Evolutionary conservation across 192 early-diverging fungal genomes (phyloP), one percentile per base, ranked within the genome.

Genomic region (Backusella mclennaniae): DNA sequence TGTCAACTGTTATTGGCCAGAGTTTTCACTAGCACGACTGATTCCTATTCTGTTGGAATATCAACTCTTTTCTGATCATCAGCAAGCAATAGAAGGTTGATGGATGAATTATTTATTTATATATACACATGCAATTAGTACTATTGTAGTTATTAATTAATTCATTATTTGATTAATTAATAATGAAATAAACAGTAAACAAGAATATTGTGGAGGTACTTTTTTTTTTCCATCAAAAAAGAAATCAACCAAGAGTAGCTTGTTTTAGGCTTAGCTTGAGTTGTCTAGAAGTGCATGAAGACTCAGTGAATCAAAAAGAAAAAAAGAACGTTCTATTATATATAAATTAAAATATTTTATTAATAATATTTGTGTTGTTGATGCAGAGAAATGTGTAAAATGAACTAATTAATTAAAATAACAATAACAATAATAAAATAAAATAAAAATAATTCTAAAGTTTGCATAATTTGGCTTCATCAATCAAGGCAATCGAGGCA

Each of bases 1-100:
- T 85, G 88, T 97, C 17, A 86, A 95, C 38, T 92, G 92, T 17
- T 90, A 90, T 59, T 99, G 98, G 98, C 98, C 98, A 8, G 95
- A 98, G 66, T 99, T 99, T 79, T 91, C 92, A 0, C 91, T 98
- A 46, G 93, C 90, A 89, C 84, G 94, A 39, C 91, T 98, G 80
- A 78, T 97, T 35, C 91, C 90, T 6, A 91, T 95, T 4, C 78
- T 98, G 19, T 67, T 97, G 0, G 86, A 93, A 44, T 99, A 92
- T 77, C 97, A 99, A 83, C 59, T 90, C n/a, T 80, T 78, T 69
- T 72, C 74, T 33, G 67, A 79, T 31, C 74, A 75, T 71, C 70
- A 71, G 9, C 39, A 71, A 63, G 26, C 21, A 59, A 59, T 26
- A 26, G 21, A 23, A 3, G n/a, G 23, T 9, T 63, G 26, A 63